Percentiles rank a stretch among this genome's conserved stretches.
Evolutionary conservation across 2,329 filamentous ascomycete genomes (phyloP).

Genomic region (Paecilomyces variotii): DNA sequence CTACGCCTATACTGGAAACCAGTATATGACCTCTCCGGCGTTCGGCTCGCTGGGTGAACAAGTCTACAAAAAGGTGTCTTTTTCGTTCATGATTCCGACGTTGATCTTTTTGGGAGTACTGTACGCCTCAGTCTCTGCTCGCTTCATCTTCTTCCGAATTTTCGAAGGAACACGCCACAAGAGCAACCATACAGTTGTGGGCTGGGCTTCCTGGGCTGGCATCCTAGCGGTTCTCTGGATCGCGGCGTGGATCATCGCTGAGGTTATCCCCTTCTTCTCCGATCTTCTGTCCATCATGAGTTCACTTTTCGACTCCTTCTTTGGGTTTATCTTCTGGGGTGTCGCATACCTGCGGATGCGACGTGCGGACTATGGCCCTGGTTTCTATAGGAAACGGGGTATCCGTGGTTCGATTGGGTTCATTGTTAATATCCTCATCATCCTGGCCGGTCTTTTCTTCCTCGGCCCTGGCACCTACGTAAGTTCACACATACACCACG

Average conservation of each 20-base stretch:
- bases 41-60: slow-evolving; percentile 73
- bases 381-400: slow-evolving; percentile 34
- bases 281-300: slow-evolving; percentile 52
- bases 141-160: slow-evolving; percentile 85
- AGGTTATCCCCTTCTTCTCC: slow-evolving; percentile 89
- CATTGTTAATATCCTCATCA: slow-evolving; percentile 62
- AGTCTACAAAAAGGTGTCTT: slow-evolving; percentile 76
- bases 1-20: slow-evolving; percentile 80
- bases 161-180: slow-evolving; percentile 76
- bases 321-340: slow-evolving; percentile 80
- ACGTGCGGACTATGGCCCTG: slow-evolving; percentile 30
- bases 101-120: slow-evolving; percentile 86
- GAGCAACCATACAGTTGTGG: slow-evolving; percentile 68
- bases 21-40: slow-evolving; percentile 80
- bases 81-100: slow-evolving; percentile 93
- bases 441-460: slow-evolving; percentile 70
- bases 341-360: slow-evolving; percentile 40
- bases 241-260: slow-evolving; percentile 84
- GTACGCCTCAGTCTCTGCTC: slow-evolving; percentile 81
- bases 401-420: slow-evolving; percentile 36
- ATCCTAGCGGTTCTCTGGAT: slow-evolving; percentile 65
- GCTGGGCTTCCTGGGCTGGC: slow-evolving; percentile 69
- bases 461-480: slow-evolving; percentile 72
- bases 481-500: slow-evolving; percentile 16
- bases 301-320: slow-evolving; percentile 73